Evolutionary conservation across 306 rosid genomes (phyloP).

Genomic region (Trifolium repens): DNA sequence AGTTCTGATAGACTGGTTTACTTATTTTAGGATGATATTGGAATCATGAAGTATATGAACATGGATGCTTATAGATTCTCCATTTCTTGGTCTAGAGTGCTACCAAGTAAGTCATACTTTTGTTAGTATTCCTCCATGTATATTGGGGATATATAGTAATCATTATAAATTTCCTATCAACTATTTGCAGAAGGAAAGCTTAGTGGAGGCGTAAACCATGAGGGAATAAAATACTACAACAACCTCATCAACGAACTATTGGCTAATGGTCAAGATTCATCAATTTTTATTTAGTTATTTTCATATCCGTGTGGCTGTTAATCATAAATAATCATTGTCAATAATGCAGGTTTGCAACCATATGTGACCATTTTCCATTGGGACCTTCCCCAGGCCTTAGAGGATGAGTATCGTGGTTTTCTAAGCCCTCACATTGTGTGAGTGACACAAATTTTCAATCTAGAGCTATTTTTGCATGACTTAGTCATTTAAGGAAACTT

Average conservation of each 20-base stretch:
- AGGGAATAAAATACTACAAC: constrained; percentile 64
- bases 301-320: constrained; percentile 3
- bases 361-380: constrained; percentile 50
- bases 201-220: constrained; percentile 60
- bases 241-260: constrained; percentile 61
- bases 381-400: constrained; percentile 52
- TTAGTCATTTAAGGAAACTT: constrained; percentile 1
- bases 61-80: constrained; percentile 64
- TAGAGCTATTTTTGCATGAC: not conserved
- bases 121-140: not conserved
- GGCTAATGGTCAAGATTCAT: constrained; percentile 50
- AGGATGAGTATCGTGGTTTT: constrained; percentile 62
- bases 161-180: constrained; percentile 16
- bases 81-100: constrained; percentile 55
- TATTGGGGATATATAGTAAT: constrained; percentile 9
- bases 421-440: constrained; percentile 58
- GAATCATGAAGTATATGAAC: constrained; percentile 62
- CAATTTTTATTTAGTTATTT: not conserved
- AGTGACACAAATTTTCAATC: constrained; percentile 40
- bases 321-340: constrained; percentile 6
- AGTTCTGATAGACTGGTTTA: constrained; percentile 26
- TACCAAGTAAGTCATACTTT: constrained; percentile 60
- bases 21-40: constrained; percentile 64
- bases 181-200: constrained; percentile 59
- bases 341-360: constrained; percentile 45